These are phyloP conservation scores for Takashimella tepidaria DNA, from an alignment of 1,284 basidiomycete genomes.

Conservation along the genomic window DNA sequence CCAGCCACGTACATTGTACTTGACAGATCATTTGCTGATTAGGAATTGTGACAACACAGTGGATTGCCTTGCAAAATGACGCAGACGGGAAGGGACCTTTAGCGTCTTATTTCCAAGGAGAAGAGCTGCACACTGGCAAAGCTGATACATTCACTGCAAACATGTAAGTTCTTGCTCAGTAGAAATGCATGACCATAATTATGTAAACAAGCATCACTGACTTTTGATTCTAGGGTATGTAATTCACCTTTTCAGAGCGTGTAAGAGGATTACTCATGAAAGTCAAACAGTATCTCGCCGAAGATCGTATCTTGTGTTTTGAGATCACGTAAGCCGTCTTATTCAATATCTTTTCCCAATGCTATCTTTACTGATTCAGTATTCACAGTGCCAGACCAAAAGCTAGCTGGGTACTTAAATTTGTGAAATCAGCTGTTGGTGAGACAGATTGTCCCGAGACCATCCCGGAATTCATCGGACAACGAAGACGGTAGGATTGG, in stretches of 20 bases:
- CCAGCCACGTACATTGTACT: constrained; percentile 7
- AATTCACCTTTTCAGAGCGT: not conserved
- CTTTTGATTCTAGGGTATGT: not conserved
- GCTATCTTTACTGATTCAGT: not conserved
- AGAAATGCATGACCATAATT: too few relatives aligned
- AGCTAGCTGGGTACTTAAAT: constrained; percentile 87
- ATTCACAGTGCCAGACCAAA: constrained; percentile 76
- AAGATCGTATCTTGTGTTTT: constrained; percentile 89
- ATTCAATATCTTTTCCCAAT: constrained; percentile 1
- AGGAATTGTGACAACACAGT: constrained; percentile 14
- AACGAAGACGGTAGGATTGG: constrained; percentile 55
- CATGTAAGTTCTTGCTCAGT: constrained; percentile 47
- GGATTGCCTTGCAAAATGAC: constrained; percentile 65
- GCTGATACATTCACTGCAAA: constrained; percentile 90
- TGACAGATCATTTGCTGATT: constrained; percentile 14
- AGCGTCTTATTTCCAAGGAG: constrained; percentile 95
- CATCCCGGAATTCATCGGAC: constrained; percentile 90
- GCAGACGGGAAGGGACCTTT: constrained; percentile 79
- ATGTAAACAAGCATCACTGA: constrained; percentile 7
- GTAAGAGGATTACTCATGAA: constrained; percentile 7
- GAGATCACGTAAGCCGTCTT: constrained; percentile 64
- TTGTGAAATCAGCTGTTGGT: constrained; percentile 89
- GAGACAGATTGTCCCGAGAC: constrained; percentile 96
- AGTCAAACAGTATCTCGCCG: constrained; percentile 38
- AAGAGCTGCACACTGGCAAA: constrained; percentile 80